These are phyloP conservation scores for Yarrowia yakushimensis DNA, from an alignment of 805 yeast species.

Conservation along the genomic window DNA sequence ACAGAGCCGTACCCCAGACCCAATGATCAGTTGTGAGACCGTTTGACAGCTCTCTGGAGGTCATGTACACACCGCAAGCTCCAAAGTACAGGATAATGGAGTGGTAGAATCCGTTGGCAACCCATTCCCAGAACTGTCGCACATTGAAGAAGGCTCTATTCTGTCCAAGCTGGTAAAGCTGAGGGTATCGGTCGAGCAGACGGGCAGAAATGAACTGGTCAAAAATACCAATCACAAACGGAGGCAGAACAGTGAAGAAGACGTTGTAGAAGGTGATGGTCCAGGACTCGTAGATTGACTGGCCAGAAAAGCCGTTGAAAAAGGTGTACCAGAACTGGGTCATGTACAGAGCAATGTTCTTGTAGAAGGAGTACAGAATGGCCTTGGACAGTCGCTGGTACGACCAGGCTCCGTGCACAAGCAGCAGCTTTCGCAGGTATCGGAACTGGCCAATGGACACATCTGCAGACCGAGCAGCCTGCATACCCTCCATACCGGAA, in stretches of 20 bases:
- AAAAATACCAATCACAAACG: conserved; percentile 92
- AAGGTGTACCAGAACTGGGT: conserved; percentile 98
- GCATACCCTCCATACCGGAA: conserved; percentile 99
- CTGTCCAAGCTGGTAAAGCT: conserved; percentile 87
- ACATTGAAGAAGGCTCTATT: conserved; percentile 84
- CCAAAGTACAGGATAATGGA: conserved; percentile 80
- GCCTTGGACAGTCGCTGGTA: conserved; percentile 92
- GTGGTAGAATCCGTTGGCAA: conserved; percentile 90
- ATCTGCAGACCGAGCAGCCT: conserved; percentile 98
- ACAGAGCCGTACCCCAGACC: conserved; percentile 91
- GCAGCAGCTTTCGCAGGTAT: conserved; percentile 71
- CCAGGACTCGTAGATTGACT: conserved; percentile 96
- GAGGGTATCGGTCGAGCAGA: conserved; percentile 86
- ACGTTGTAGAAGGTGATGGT: conserved; percentile 94
- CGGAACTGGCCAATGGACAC: conserved; percentile 94
- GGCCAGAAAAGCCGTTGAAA: conserved; percentile 88
- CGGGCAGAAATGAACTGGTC: conserved; percentile 94
- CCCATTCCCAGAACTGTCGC: conserved; percentile 95
- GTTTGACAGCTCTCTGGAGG: conserved; percentile 56
- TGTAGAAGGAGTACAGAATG: conserved; percentile 90
- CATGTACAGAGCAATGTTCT: conserved; percentile 92
- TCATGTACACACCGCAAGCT: conserved; percentile 60
- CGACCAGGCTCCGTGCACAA: conserved; percentile 98
- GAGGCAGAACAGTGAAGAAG: conserved; percentile 90
- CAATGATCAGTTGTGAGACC: conserved; percentile 84